Percentiles rank a stretch among this genome's conserved stretches.
phyloP scores from a whole-genome alignment of 2,329 filamentous ascomycete species.

The Phaeosphaeriaceae sp. region DNA sequence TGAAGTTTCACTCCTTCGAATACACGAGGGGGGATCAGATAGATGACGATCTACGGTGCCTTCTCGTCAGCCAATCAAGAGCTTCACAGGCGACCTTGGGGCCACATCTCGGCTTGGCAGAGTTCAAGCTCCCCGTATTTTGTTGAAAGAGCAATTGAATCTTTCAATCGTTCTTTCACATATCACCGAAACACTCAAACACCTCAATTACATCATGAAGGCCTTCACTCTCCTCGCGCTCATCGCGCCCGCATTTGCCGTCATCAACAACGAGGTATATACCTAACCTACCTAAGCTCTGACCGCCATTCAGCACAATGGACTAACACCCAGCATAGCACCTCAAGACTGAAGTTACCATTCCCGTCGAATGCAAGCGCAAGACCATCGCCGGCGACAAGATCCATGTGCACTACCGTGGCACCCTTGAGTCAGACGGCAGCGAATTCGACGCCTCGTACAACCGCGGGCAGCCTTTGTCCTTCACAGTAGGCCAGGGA shows the following conservation, averaged over 20 bases:
- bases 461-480: constrained; percentile 77
- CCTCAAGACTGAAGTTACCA: constrained; percentile 79
- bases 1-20: no score
- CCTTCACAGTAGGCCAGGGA: constrained; percentile 80
- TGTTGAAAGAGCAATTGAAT: not conserved
- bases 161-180: constrained; percentile 3
- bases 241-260: constrained; percentile 54
- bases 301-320: not conserved
- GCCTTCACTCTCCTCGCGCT: constrained; percentile 55
- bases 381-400: constrained; percentile 74
- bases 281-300: not conserved
- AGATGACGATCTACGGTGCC: not conserved
- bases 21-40: not conserved
- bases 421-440: constrained; percentile 76
- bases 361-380: constrained; percentile 77
- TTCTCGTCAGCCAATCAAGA: constrained; percentile 8
- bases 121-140: constrained; percentile 8
- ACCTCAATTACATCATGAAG: constrained; percentile 48
- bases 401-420: constrained; percentile 82
- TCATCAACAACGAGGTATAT: constrained; percentile 41
- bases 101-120: constrained; percentile 24
- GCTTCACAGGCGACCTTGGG: not conserved
- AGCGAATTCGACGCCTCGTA: constrained; percentile 63
- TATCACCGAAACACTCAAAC: constrained; percentile 1
- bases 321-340: constrained; percentile 51